A percentile compares a stretch with the other conserved stretches of the same genome.
Evolutionary conservation across 176 grass and related monocot species (phyloP).

Genomic region (Aegilops longissima): DNA sequence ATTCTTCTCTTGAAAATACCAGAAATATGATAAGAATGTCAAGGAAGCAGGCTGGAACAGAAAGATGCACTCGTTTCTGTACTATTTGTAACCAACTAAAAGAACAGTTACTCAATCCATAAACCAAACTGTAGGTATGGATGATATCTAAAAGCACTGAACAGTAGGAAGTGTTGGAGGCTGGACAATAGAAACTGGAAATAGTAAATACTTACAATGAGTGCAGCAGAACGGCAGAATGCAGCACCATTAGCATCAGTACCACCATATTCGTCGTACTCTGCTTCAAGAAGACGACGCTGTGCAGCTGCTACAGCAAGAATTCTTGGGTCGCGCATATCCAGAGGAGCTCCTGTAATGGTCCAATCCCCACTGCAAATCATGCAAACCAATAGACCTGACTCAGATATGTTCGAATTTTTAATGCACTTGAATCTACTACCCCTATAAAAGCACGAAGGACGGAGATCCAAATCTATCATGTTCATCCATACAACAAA

Average conservation of each 20-base stretch:
- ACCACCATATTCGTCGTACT: constrained; percentile 80
- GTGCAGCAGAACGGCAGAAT: constrained; percentile 81
- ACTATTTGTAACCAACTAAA: constrained; percentile 12
- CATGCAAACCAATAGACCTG: constrained; percentile 27
- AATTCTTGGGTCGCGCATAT: constrained; percentile 81
- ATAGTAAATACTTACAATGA: constrained; percentile 62
- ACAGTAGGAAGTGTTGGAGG: not conserved
- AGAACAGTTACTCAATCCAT: not conserved
- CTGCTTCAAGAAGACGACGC: constrained; percentile 82
- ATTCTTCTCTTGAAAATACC: not conserved
- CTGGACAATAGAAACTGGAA: not conserved
- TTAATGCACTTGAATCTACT: not conserved
- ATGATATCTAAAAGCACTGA: not conserved
- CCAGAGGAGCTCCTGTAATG: constrained; percentile 56
- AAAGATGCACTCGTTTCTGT: not conserved
- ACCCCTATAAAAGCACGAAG: too few relatives aligned
- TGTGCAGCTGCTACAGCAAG: constrained; percentile 81
- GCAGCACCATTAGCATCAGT: constrained; percentile 76
- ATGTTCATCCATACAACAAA: too few relatives aligned
- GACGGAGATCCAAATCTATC: too few relatives aligned
- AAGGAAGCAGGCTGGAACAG: not conserved
- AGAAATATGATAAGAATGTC: not conserved
- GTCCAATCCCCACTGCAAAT: constrained; percentile 73
- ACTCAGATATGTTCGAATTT: constrained; percentile 17
- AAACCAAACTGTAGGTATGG: not conserved